These are phyloP conservation scores for Spathaspora sp. DNA, from an alignment of 1,139 yeast species.

Conservation along the genomic window DNA sequence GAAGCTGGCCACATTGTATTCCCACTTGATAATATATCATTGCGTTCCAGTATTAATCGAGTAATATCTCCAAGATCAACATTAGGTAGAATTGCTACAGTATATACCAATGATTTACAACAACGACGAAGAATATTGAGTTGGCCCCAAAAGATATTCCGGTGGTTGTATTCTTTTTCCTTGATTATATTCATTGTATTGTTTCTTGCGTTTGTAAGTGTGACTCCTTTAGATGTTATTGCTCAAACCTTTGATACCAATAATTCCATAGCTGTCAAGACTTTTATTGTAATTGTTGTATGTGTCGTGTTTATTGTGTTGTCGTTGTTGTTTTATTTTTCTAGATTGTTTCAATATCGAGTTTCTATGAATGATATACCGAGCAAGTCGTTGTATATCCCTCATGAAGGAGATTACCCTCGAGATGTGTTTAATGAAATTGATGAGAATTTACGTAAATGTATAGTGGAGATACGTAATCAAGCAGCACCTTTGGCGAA, in stretches of 20 bases:
- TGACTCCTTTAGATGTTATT: slow-evolving; percentile 74
- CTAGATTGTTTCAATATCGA: slow-evolving; percentile 58
- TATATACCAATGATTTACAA: slow-evolving; percentile 9
- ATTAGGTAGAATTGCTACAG: slow-evolving; percentile 8
- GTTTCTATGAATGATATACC: slow-evolving; percentile 75
- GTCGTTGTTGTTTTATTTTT: slow-evolving; percentile 46
- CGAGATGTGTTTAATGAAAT: slow-evolving; percentile 35
- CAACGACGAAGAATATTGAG: slow-evolving; percentile 13
- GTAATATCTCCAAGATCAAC: slow-evolving; percentile 1
- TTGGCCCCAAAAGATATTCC: slow-evolving; percentile 38
- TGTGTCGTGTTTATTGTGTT: slow-evolving; percentile 59
- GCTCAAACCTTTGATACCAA: slow-evolving; percentile 56
- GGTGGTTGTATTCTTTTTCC: slow-evolving; percentile 58
- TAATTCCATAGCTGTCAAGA: slow-evolving; percentile 59
- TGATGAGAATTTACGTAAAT: slow-evolving; percentile 44
- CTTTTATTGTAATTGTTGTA: slow-evolving; percentile 73
- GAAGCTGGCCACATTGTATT: background rate
- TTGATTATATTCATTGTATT: slow-evolving; percentile 50
- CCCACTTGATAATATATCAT: background rate
- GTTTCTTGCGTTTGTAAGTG: slow-evolving; percentile 57
- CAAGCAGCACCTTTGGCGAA: slow-evolving; percentile 51
- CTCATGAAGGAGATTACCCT: slow-evolving; percentile 67
- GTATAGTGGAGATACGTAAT: slow-evolving; percentile 40
- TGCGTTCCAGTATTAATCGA: background rate
- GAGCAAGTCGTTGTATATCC: slow-evolving; percentile 58